Evolutionary conservation across 768 basidiomycete genomes (phyloP).

Genomic region (Clitopilus passeckerianus): DNA sequence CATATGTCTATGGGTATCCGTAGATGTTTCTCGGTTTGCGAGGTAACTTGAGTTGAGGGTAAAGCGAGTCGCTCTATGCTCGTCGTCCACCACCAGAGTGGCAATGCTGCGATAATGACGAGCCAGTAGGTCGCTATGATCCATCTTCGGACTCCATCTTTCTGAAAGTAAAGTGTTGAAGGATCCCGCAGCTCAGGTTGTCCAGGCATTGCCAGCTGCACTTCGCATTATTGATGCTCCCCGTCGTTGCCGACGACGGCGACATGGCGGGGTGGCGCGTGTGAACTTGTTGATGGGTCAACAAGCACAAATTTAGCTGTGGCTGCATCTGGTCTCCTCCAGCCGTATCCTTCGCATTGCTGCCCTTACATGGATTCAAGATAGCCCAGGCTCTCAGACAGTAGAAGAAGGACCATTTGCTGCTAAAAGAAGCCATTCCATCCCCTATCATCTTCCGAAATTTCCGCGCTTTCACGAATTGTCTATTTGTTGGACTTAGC

Average conservation of each 20-base stretch:
- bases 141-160: conserved; percentile 39
- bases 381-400: neutral
- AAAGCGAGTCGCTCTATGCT: conserved; percentile 81
- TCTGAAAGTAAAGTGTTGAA: conserved; percentile 48
- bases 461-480: neutral
- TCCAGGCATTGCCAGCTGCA: conserved; percentile 7
- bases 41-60: conserved; percentile 54
- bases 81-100: conserved; percentile 93
- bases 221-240: neutral
- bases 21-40: conserved; percentile 41
- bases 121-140: conserved; percentile 78
- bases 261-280: conserved; percentile 10
- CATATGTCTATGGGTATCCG: conserved; percentile 44
- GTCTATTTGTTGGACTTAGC: conserved; percentile 3
- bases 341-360: conserved; percentile 4
- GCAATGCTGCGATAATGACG: conserved; percentile 71
- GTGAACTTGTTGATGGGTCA: conserved; percentile 17
- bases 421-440: neutral
- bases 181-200: conserved; percentile 35
- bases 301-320: conserved; percentile 25
- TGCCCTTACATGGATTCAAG: conserved; percentile 1
- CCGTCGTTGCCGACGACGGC: neutral
- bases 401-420: neutral
- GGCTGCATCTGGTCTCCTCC: conserved; percentile 14
- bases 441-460: neutral